Evolutionary conservation across 768 basidiomycete genomes (phyloP).

Genomic region (Leccinum olivaceopallidum): DNA sequence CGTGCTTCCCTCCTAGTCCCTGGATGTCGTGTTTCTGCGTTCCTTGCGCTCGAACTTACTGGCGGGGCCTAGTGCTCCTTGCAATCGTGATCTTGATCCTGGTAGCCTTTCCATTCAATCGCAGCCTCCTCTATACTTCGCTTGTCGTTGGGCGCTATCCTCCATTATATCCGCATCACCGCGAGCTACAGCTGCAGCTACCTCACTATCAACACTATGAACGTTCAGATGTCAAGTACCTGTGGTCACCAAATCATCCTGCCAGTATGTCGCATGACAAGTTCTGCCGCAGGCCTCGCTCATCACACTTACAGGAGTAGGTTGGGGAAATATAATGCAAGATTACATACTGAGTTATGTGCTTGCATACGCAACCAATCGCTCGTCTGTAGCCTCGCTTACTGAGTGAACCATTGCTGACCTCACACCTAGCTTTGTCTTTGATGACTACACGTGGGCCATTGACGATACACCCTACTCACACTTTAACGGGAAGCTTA

Average conservation of each 20-base stretch:
- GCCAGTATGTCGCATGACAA: background rate
- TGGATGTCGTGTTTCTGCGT: conserved; percentile 5
- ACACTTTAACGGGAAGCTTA: conserved; percentile 33
- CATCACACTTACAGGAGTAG: conserved; percentile 26
- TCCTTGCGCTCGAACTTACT: conserved; percentile 5
- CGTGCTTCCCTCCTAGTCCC: background rate
- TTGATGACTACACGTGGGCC: conserved; percentile 44
- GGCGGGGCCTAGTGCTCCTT: conserved; percentile 8
- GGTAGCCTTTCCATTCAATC: conserved; percentile 24
- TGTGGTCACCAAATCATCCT: conserved; percentile 50
- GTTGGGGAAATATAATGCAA: conserved; percentile 42
- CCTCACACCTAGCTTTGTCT: conserved; percentile 34
- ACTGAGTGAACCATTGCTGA: background rate
- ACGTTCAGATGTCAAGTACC: conserved; percentile 36
- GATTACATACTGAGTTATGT: conserved; percentile 36
- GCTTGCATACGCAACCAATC: conserved; percentile 34
- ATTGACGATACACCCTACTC: conserved; percentile 35
- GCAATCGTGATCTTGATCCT: conserved; percentile 12
- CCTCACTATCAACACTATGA: conserved; percentile 42
- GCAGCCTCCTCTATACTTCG: conserved; percentile 17
- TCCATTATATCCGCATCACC: conserved; percentile 42
- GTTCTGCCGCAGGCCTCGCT: background rate
- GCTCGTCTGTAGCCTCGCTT: conserved; percentile 30
- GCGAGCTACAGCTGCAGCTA: conserved; percentile 36
- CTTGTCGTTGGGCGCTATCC: conserved; percentile 31